Evolutionary conservation across 2,329 filamentous ascomycete species (phyloP).

Genomic region (Nannizziopsis arthrosporioides): DNA sequence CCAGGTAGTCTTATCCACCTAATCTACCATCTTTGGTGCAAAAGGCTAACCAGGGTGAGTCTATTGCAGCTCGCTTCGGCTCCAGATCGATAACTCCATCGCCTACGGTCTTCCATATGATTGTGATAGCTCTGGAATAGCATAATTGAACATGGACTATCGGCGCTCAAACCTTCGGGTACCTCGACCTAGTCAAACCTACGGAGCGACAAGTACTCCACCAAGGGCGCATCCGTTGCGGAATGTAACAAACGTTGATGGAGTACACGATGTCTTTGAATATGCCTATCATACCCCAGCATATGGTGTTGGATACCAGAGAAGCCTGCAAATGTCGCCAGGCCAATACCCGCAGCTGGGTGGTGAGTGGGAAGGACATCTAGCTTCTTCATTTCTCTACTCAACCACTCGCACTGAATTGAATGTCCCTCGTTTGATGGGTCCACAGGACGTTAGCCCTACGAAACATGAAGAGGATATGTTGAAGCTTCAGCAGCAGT

Average conservation of each 20-base stretch:
- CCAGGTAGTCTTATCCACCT: too few species aligned
- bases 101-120: too few species aligned
- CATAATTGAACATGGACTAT: constrained; percentile 8
- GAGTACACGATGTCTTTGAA: background rate
- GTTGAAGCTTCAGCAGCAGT: constrained; percentile 2
- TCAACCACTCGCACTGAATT: background rate
- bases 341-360: background rate
- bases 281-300: background rate
- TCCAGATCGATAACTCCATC: too few species aligned
- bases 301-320: background rate
- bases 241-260: constrained; percentile 11
- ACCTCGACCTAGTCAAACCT: constrained; percentile 11
- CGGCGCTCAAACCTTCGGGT: constrained; percentile 8
- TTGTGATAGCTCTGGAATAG: background rate
- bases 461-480: constrained; percentile 16
- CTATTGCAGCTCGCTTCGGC: too few species aligned
- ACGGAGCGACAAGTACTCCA: background rate
- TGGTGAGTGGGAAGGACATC: background rate
- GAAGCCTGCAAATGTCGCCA: background rate
- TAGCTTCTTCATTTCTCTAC: background rate
- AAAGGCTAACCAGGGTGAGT: too few species aligned
- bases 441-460: constrained; percentile 15
- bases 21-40: too few species aligned
- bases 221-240: constrained; percentile 11
- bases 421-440: constrained; percentile 8